Percentiles rank a stretch among this genome's conserved stretches.
Conservation (phyloP, 2,329 filamentous ascomycete genomes). For the Exophiala alcalophila region DNA sequence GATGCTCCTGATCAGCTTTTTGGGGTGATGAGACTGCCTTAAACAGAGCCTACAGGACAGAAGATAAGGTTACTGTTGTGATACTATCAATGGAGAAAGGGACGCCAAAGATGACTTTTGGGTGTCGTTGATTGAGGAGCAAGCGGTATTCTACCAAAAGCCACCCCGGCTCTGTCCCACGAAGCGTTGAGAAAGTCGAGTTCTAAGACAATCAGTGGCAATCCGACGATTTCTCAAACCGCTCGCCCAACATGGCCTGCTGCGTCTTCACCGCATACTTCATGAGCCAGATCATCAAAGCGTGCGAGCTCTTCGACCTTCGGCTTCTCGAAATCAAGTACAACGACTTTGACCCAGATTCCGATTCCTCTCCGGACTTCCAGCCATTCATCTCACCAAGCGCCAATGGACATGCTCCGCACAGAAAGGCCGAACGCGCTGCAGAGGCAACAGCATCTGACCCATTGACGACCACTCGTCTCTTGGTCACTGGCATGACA, state of each 20-base stretch:
- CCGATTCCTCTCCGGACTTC: neutral
- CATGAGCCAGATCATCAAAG: constrained; percentile 23
- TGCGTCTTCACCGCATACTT: constrained; percentile 24
- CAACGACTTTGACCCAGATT: constrained; percentile 19
- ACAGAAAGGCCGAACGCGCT: neutral
- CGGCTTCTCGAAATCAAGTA: constrained; percentile 22
- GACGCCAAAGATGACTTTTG: too few relatives aligned
- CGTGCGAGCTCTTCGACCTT: constrained; percentile 23
- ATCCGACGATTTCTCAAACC: too few relatives aligned
- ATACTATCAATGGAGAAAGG: too few relatives aligned
- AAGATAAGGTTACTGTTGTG: too few relatives aligned
- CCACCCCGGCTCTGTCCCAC: too few relatives aligned
- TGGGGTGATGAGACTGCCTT: too few relatives aligned
- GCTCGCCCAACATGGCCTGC: constrained; percentile 24
- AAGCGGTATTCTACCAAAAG: too few relatives aligned
- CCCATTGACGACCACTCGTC: constrained; percentile 2
- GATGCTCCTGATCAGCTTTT: too few relatives aligned
- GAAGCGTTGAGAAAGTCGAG: too few relatives aligned
- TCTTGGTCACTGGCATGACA: constrained; percentile 19
- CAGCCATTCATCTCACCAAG: neutral
- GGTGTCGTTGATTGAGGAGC: too few relatives aligned
- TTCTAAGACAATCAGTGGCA: too few relatives aligned
- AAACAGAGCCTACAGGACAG: too few relatives aligned
- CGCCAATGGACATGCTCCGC: neutral
- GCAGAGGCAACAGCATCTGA: neutral